Conservation (phyloP, 1,284 basidiomycete genomes). For the Gomphus sp. region DNA sequence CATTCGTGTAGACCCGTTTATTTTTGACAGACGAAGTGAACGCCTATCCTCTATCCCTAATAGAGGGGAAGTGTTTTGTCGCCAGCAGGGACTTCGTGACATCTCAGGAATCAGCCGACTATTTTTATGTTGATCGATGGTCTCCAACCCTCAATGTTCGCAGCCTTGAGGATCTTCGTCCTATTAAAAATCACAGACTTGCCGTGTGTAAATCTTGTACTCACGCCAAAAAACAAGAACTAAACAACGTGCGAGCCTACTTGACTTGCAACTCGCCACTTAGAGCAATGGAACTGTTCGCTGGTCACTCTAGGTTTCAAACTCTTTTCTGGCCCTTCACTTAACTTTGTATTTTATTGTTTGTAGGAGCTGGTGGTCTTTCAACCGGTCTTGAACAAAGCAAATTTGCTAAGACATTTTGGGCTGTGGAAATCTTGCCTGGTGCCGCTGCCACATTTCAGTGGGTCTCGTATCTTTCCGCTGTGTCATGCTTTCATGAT, state of each 20-base stretch:
- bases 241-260: slow-evolving; percentile 23
- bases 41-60: slow-evolving; percentile 23
- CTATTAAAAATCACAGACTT: slow-evolving; percentile 16
- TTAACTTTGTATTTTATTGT: neutral
- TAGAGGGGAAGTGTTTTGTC: slow-evolving; percentile 43
- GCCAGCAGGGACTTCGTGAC: slow-evolving; percentile 13
- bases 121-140: slow-evolving; percentile 41
- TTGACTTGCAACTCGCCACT: slow-evolving; percentile 32
- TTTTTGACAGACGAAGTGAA: slow-evolving; percentile 25
- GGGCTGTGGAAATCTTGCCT: slow-evolving; percentile 57
- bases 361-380: slow-evolving; percentile 57
- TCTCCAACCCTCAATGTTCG: slow-evolving; percentile 12
- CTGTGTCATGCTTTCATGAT: slow-evolving; percentile 8
- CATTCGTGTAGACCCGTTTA: slow-evolving; percentile 33
- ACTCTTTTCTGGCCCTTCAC: neutral
- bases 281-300: slow-evolving; percentile 52
- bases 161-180: slow-evolving; percentile 17
- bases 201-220: slow-evolving; percentile 29
- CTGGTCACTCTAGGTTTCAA: slow-evolving; percentile 31
- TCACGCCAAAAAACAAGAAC: slow-evolving; percentile 19
- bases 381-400: slow-evolving; percentile 54
- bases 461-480: slow-evolving; percentile 26
- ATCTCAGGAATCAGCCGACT: slow-evolving; percentile 31
- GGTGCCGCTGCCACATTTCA: slow-evolving; percentile 51
- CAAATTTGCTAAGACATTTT: slow-evolving; percentile 48